Base-by-base conservation (phyloP, 805 yeast genomes). In the Zygosaccharomyces pseudorouxii region DNA sequence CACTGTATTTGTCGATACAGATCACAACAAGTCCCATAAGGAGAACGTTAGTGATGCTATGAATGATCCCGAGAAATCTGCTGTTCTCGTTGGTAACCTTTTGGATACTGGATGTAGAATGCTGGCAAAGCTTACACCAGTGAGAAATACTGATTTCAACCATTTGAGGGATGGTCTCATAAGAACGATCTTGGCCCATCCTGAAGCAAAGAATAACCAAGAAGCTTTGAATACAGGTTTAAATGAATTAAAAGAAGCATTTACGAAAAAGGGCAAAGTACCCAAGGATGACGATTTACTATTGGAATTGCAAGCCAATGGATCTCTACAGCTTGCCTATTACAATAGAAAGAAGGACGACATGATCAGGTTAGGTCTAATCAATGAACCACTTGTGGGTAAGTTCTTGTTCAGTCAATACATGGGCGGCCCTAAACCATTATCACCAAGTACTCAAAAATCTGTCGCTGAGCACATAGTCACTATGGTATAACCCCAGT, bases 161-260 rank as follows among this genome's bases (percentile, higher is more conserved):
- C 98, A 93, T 63, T 69, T 92, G 59, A 79, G 86, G 55, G 98
- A 93, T 62, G 98, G 98, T 0, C 78, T 93, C 52, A 78, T 89
- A 42, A 84, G 90, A 63, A 81, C 96, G 0, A 78, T 88, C 41
- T 72, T 83, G 64, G 84, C 88, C 30, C 80, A 80, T 59, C 81
- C 84, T 2, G 69, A 75, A 51, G 78, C 84, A 45, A 81, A 81
- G 55, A 68, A 72, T 5, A 69, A 75, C 33, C 70, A 70, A 28
- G 79, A 74, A 2, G 69, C 65, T 20, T 63, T 78, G n/a, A 72
- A 72, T n/a, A 67, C 67, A 9, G 96, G 97, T 0, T 67, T 90
- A 10, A 80, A 78, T 35, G 81, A 87, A 61, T 65, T 90, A 49
- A 78, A 85, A 58, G 69, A 66, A 4, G 80, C 78, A 0, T 86